These are phyloP conservation scores for Scheffersomyces insectosa DNA, from an alignment of 1,139 yeast genomes.

Conservation along the genomic window DNA sequence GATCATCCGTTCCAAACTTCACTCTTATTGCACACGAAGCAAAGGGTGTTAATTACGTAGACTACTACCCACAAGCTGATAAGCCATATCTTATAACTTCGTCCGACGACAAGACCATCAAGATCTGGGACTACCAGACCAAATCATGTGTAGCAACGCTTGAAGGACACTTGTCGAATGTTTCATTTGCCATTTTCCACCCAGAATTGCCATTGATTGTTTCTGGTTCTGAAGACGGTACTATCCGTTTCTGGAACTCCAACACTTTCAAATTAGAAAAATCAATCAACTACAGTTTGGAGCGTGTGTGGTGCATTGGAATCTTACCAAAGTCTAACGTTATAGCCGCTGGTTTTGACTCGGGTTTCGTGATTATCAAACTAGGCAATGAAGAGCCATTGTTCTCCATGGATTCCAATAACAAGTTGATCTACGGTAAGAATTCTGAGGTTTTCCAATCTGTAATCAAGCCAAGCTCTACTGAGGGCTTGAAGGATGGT, in stretches of 20 bases:
- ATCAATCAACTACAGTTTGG: constrained; percentile 85
- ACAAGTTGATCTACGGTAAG: constrained; percentile 87
- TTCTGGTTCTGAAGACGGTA: constrained; percentile 83
- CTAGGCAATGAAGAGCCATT: constrained; percentile 95
- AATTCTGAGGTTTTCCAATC: constrained; percentile 88
- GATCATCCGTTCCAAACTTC: constrained; percentile 86
- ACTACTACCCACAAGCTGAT: constrained; percentile 95
- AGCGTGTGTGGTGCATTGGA: constrained; percentile 95
- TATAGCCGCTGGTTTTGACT: constrained; percentile 91
- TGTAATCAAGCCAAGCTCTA: constrained; percentile 67
- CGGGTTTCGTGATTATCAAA: constrained; percentile 84
- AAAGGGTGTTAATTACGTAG: constrained; percentile 94
- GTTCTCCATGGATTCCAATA: constrained; percentile 88
- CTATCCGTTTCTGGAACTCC: constrained; percentile 77
- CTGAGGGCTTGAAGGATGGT: constrained; percentile 75
- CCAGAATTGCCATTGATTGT: constrained; percentile 89
- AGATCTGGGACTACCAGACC: constrained; percentile 97
- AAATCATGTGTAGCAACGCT: constrained; percentile 92
- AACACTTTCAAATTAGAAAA: constrained; percentile 85
- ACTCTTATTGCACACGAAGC: constrained; percentile 89
- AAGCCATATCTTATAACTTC: constrained; percentile 93
- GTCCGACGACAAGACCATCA: constrained; percentile 88
- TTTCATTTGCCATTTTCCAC: constrained; percentile 94
- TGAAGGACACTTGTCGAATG: constrained; percentile 92
- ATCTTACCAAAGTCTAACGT: constrained; percentile 75